These are phyloP conservation scores for Coemansia umbellata DNA, from an alignment of 192 early-diverging fungal species.

Conservation along the genomic window DNA sequence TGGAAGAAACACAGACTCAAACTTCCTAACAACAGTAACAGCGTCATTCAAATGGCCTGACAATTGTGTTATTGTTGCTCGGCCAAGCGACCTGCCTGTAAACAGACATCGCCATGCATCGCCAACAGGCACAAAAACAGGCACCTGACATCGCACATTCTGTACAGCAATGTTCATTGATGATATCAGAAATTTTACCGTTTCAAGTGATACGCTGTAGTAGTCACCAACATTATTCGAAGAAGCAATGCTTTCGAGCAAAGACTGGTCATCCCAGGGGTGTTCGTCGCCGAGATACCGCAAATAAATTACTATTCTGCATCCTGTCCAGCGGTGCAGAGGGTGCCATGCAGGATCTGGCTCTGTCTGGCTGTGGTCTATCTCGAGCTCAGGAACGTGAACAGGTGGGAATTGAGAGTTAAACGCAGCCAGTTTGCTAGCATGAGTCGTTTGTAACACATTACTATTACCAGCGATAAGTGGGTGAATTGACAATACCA, in stretches of 20 bases:
- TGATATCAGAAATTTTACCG: constrained; percentile 59
- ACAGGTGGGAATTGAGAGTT: constrained; percentile 43
- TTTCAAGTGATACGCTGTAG: constrained; percentile 56
- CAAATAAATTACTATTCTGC: constrained; percentile 56
- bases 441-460: not conserved
- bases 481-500: constrained; percentile 36
- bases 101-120: constrained; percentile 47
- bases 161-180: constrained; percentile 66
- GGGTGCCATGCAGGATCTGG: constrained; percentile 47
- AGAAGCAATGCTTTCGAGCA: constrained; percentile 5
- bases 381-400: constrained; percentile 39
- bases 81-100: constrained; percentile 21
- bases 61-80: not conserved
- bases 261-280: constrained; percentile 13
- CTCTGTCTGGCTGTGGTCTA: constrained; percentile 40
- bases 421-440: constrained; percentile 24
- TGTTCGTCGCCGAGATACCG: constrained; percentile 29
- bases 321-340: constrained; percentile 69
- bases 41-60: not conserved
- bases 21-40: constrained; percentile 13
- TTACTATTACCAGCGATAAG: constrained; percentile 31
- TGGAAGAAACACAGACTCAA: constrained; percentile 29
- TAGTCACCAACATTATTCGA: constrained; percentile 13
- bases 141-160: constrained; percentile 63
- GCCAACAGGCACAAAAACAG: constrained; percentile 57